A percentile compares a stretch with the other conserved stretches of the same genome.
Evolutionary conservation across 2,329 filamentous ascomycete genomes (phyloP).

Genomic region (Diaporthe nobilis): DNA sequence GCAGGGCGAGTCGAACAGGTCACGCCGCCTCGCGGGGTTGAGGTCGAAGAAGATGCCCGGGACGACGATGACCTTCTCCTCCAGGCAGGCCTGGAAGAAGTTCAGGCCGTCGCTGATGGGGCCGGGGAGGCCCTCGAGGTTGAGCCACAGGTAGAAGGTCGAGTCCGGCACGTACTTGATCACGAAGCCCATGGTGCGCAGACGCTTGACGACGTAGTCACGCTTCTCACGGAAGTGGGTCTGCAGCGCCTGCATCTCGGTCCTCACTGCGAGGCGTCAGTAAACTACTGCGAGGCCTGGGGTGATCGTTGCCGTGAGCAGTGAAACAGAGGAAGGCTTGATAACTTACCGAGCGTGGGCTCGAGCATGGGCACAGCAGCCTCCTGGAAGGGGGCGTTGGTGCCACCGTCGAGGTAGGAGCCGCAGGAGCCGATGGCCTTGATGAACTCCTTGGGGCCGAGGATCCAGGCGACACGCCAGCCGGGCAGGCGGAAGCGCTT

Average conservation of each 20-base stretch:
- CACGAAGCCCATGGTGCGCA: constrained; percentile 88
- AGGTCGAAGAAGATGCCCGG: constrained; percentile 98
- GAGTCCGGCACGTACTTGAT: constrained; percentile 88
- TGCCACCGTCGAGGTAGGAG: constrained; percentile 93
- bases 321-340: neutral
- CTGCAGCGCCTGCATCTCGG: constrained; percentile 92
- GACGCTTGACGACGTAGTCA: constrained; percentile 86
- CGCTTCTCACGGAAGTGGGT: constrained; percentile 91
- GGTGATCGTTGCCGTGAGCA: neutral
- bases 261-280: constrained; percentile 66
- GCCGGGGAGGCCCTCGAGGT: constrained; percentile 78
- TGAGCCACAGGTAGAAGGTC: constrained; percentile 91
- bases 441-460: constrained; percentile 97
- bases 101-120: constrained; percentile 93
- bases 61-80: constrained; percentile 96
- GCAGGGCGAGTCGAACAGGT: constrained; percentile 94
- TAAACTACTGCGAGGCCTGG: neutral
- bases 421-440: constrained; percentile 93
- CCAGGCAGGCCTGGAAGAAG: constrained; percentile 94
- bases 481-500: constrained; percentile 97
- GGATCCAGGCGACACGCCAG: constrained; percentile 96
- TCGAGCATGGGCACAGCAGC: constrained; percentile 95
- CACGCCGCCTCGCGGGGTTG: constrained; percentile 89
- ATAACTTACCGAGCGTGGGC: constrained; percentile 66
- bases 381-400: constrained; percentile 93